Evolutionary conservation across 2,329 filamentous ascomycete species (phyloP), one percentile per base, ranked within the genome.

Genomic region (Torrubiellomyces zombiae): DNA sequence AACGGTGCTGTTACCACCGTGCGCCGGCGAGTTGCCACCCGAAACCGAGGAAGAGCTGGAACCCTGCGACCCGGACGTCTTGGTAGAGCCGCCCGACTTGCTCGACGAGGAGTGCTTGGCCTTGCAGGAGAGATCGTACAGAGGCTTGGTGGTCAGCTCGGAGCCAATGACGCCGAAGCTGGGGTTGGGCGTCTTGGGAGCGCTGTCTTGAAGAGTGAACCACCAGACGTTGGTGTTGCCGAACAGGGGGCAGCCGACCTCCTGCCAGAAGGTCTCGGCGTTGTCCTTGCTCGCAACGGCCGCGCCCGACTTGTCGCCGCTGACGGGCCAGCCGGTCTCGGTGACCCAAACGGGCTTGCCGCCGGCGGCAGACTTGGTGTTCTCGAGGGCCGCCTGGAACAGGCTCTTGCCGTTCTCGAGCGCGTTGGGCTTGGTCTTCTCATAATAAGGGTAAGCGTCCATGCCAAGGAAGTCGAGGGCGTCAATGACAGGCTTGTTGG

Each of bases 281-380:
- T 86, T 85, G 26, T 62, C 55, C 16, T 55, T 33, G 18, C 59
- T 72, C 5, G 83, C 60, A 7, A 75, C 61, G 20, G 69, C 79
- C 24, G 66, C 45, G 37, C 71, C 72, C 32, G 63, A 53, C 2
- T 55, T 61, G 35, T 65, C 54, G 28, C 82, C 83, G 39, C 61
- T 70, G 26, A 83, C 70, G 24, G 83, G 82, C 70, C 79, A 89
- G 35, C 83, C 83, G 10, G 81, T 89, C 63, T 92, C 82, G 15
- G 82, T 89, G 33, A 91, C 65, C 79, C 79, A 89, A 38, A 91
- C 66, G 11, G 67, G 58, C 62, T 83, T 86, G 43, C 66, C 67
- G 18, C 61, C 56, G 18, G 67, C 61, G 21, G 59, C 72, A 10
- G 45, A 51, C 33, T 63, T 49, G 17, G 76, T 79, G 30, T 63